Evolutionary conservation across 345 rosid genomes (phyloP).

Genomic region (Eucalyptus virginea): DNA sequence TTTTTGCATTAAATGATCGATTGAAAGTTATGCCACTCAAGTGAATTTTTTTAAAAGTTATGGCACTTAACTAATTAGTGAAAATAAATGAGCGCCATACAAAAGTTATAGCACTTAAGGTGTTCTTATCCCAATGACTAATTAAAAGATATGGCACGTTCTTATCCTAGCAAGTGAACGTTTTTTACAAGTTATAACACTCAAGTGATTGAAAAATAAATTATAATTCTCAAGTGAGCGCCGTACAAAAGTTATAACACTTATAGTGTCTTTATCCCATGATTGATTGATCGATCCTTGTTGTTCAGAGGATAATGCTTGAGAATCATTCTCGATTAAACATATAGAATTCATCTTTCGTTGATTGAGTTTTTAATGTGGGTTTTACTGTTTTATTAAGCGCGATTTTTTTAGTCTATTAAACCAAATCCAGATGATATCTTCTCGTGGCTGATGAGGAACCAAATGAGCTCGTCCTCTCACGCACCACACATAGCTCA

Average conservation of each 20-base stretch:
- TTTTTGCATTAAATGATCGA: background rate
- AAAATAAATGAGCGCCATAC: too few relatives aligned
- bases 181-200: too few relatives aligned
- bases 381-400: background rate
- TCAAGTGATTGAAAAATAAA: background rate
- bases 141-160: too few relatives aligned
- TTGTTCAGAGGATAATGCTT: background rate
- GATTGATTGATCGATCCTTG: background rate
- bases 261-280: background rate
- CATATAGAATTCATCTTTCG: background rate
- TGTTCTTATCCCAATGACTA: too few relatives aligned
- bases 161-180: background rate
- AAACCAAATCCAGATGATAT: background rate
- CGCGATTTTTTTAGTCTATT: background rate
- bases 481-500: background rate
- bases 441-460: background rate
- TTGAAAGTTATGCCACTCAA: background rate
- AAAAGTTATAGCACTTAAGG: too few relatives aligned
- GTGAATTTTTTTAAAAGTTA: background rate
- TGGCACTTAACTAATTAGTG: too few relatives aligned
- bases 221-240: background rate
- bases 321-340: background rate
- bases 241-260: background rate
- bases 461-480: background rate
- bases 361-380: background rate